These are phyloP conservation scores for Endothia cerciana DNA, from an alignment of 2,329 filamentous ascomycete genomes.

Conservation along the genomic window DNA sequence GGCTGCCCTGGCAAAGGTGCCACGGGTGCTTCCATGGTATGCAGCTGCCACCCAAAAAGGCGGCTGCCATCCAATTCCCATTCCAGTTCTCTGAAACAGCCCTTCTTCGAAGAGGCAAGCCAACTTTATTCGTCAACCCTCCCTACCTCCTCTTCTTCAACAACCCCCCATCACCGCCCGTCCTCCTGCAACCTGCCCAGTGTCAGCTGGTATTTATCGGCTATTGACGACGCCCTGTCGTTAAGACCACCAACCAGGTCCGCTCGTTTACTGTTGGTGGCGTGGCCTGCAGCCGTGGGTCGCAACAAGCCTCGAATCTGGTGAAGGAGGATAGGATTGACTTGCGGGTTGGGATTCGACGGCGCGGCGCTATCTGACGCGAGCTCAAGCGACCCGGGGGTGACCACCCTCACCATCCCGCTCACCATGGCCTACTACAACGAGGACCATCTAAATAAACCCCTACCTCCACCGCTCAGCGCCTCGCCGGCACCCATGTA, in stretches of 20 bases:
- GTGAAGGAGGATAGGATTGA: constrained; percentile 11
- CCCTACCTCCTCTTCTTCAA: background rate
- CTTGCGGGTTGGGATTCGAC: constrained; percentile 3
- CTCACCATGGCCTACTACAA: constrained; percentile 66
- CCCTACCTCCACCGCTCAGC: constrained; percentile 26
- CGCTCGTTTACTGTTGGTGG: constrained; percentile 3
- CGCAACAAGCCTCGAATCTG: background rate
- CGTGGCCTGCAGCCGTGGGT: constrained; percentile 3
- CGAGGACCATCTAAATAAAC: constrained; percentile 33
- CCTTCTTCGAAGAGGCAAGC: background rate
- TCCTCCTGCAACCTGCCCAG: background rate
- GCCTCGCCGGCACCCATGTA: constrained; percentile 28
- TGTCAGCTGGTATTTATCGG: background rate
- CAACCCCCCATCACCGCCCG: background rate
- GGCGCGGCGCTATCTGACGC: constrained; percentile 7
- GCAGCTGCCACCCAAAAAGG: background rate
- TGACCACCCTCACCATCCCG: constrained; percentile 24
- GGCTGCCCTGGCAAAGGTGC: background rate
- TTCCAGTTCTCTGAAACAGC: constrained; percentile 9
- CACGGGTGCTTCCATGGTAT: background rate
- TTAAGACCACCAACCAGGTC: background rate
- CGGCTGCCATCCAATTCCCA: constrained; percentile 5
- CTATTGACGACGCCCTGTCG: constrained; percentile 8
- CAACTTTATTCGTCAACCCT: background rate
- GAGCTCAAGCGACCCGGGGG: constrained; percentile 28